phyloP scores from a whole-genome alignment of 1,139 yeast genomes.

The Taphrina populina region DNA sequence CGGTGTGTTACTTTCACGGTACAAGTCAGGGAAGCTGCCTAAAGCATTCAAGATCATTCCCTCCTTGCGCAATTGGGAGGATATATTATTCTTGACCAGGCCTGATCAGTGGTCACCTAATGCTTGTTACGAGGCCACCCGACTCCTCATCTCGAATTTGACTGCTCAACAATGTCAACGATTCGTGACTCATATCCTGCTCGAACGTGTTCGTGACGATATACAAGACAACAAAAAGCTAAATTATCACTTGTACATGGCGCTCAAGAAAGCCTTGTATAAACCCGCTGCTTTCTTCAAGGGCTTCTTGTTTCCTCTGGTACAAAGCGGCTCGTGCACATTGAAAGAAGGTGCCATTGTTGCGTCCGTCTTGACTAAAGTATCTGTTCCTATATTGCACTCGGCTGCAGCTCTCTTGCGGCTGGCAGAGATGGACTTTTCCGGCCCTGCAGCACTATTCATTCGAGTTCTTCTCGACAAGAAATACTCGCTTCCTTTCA shows the following conservation, averaged over 20 bases:
- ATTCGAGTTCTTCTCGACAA: constrained; percentile 86
- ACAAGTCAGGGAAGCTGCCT: constrained; percentile 94
- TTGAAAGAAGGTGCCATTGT: constrained; percentile 94
- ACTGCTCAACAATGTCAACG: constrained; percentile 80
- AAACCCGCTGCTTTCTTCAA: constrained; percentile 98
- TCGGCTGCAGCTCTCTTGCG: constrained; percentile 93
- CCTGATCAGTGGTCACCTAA: constrained; percentile 97
- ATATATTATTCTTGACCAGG: constrained; percentile 83
- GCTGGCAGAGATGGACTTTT: constrained; percentile 62
- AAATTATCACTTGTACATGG: constrained; percentile 89
- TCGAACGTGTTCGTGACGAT: constrained; percentile 80
- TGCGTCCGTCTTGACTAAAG: constrained; percentile 83
- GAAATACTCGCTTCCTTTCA: constrained; percentile 94
- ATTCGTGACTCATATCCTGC: constrained; percentile 69
- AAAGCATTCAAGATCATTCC: constrained; percentile 94
- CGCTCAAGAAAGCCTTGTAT: constrained; percentile 86
- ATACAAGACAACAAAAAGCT: constrained; percentile 64
- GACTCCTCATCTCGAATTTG: constrained; percentile 84
- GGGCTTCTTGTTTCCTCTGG: constrained; percentile 88
- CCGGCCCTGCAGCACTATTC: constrained; percentile 86
- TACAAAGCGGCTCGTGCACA: constrained; percentile 63
- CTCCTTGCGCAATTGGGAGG: constrained; percentile 90
- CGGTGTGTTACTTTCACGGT: constrained; percentile 82
- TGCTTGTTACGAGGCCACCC: constrained; percentile 91
- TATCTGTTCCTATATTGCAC: constrained; percentile 90